Base-by-base conservation (phyloP, 441 rosid species). In the Hypseocharis bilobata region DNA sequence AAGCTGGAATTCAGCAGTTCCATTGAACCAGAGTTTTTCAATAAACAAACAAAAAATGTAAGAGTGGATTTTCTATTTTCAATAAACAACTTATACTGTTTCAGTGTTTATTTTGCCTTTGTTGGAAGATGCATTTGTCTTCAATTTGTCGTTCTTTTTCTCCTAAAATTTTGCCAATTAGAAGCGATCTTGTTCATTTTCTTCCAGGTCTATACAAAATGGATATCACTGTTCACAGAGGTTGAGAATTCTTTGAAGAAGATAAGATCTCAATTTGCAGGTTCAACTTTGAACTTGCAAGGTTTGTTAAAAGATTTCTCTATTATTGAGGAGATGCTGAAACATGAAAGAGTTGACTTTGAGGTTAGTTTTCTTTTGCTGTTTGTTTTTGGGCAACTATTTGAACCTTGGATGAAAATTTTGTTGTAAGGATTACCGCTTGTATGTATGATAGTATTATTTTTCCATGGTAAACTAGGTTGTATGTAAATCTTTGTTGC, bases 261-360 rank as follows among this genome's bases (percentile, higher is more conserved):
- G 76, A 74, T 86, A 71, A 72, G 73, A 73, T 65, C 82, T 56
- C 81, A 67, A 68, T 78, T 81, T 72, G 47, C 57, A 30, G 86
- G 84, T 62, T 78, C 80, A 52, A 67, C 67, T 68, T 74, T 81
- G 52, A 83, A 85, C 67, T 81, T 81, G 66, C 74, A 47, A 20
- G 84, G 83, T 65, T 76, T 80, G 55, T 55, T 74, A 5, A 79
- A 82, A 80, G 72, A 64, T 36, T 85, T 89, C 67, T 73, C 85
- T 70, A 84, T 73, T 67, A 76, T 88, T 52, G 86, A 85, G 73
- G 86, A 83, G 71, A 85, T 89, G 82, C 70, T 91, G 81, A 79
- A 77, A 74, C 77, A 69, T 57, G 99, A 89, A 77, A 80, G 69
- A 62, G 13, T 70, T 59, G 73, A 69, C 40, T 89, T 85, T 78